Conservation (phyloP, 176 grass and related monocot genomes). For the sorghum (Sorghum bicolor) region Sorghum_bicolor_NCBIv3 NC_012870.2:5295501-5296000, state of each 20-base stretch:
- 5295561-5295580: slow-evolving; percentile 61
- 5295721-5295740: not conserved
- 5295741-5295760: not conserved
- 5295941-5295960: slow-evolving; percentile 95
- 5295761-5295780: not conserved
- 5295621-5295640: not conserved
- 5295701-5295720: not conserved
- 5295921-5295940: slow-evolving; percentile 64
- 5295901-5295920: not conserved
- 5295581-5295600: not conserved
- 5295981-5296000: slow-evolving; percentile 45
- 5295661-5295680: not conserved
- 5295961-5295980: slow-evolving; percentile 73
- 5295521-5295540: slow-evolving; percentile 98
- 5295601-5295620: not conserved
- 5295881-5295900: not conserved
- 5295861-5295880: not conserved
- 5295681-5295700: not conserved
- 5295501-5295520: slow-evolving; percentile 85
- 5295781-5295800: not conserved
- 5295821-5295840: not conserved
- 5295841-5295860: not conserved
- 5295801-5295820: not conserved
- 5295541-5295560: slow-evolving; percentile 81
- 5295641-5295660: not conserved